Conservation (phyloP, 257 asterid species). For the Anisodus tanguticus region DNA sequence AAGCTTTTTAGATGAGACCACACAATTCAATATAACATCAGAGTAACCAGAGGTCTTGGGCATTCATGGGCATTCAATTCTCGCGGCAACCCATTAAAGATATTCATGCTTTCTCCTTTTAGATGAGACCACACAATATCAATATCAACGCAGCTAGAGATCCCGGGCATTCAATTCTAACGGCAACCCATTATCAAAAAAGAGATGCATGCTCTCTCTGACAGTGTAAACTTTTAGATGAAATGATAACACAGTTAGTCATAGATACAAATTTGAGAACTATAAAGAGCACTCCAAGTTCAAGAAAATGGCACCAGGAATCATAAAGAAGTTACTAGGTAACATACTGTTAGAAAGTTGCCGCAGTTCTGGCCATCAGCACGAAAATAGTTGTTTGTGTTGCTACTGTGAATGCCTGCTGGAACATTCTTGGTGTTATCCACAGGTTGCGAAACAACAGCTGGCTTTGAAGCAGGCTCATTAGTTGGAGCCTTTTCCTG, state of each 20-base stretch:
- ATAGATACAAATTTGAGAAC: not conserved
- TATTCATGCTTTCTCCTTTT: not conserved
- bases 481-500: constrained; percentile 36
- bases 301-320: not conserved
- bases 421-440: constrained; percentile 51
- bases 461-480: constrained; percentile 43
- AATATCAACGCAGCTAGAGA: not conserved
- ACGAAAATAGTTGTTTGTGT: constrained; percentile 64
- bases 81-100: not conserved
- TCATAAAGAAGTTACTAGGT: not conserved
- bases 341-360: constrained; percentile 63
- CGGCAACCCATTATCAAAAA: not conserved
- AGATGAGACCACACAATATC: not conserved
- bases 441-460: constrained; percentile 36
- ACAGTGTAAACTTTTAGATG: not conserved
- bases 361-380: constrained; percentile 85
- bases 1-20: not conserved
- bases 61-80: no score
- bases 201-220: not conserved
- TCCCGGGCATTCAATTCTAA: not conserved
- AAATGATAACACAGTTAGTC: not conserved
- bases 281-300: constrained; percentile 8
- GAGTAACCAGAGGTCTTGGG: not conserved
- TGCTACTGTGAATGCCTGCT: constrained; percentile 45
- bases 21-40: not conserved